Evolutionary conservation across 768 basidiomycete genomes (phyloP).

Genomic region (Suillus subluteus): DNA sequence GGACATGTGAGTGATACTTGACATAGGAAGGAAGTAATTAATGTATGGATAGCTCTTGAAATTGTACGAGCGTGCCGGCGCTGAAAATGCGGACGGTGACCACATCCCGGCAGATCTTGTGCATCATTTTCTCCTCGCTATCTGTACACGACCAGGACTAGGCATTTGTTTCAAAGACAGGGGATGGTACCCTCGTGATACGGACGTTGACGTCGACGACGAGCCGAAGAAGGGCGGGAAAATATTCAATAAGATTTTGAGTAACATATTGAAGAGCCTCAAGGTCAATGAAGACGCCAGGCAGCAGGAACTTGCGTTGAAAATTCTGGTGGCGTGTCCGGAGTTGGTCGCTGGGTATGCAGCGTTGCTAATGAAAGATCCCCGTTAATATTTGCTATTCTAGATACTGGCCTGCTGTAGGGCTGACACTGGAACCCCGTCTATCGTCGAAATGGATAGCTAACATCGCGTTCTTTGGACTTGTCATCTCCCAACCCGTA

Average conservation of each 20-base stretch:
- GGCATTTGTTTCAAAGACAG: constrained; percentile 89
- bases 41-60: constrained; percentile 57
- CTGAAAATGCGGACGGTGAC: constrained; percentile 53
- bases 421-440: constrained; percentile 80
- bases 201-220: constrained; percentile 39
- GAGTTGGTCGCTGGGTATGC: constrained; percentile 81
- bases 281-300: constrained; percentile 89
- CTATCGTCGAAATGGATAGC: constrained; percentile 91
- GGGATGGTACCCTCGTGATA: constrained; percentile 88
- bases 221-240: constrained; percentile 49
- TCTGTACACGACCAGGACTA: constrained; percentile 78
- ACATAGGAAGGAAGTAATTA: background rate
- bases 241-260: constrained; percentile 83
- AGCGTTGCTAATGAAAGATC: background rate
- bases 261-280: constrained; percentile 69
- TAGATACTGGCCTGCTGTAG: constrained; percentile 74
- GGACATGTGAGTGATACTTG: constrained; percentile 52
- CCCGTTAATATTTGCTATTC: constrained; percentile 18
- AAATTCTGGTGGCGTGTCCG: constrained; percentile 81
- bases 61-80: constrained; percentile 64
- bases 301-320: constrained; percentile 83
- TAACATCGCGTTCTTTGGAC: constrained; percentile 82
- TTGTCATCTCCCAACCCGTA: constrained; percentile 76
- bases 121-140: constrained; percentile 85
- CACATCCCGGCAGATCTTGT: constrained; percentile 76